Conservation (phyloP, 2,329 filamentous ascomycete species). For the Neofusicoccum cordaticola region DNA sequence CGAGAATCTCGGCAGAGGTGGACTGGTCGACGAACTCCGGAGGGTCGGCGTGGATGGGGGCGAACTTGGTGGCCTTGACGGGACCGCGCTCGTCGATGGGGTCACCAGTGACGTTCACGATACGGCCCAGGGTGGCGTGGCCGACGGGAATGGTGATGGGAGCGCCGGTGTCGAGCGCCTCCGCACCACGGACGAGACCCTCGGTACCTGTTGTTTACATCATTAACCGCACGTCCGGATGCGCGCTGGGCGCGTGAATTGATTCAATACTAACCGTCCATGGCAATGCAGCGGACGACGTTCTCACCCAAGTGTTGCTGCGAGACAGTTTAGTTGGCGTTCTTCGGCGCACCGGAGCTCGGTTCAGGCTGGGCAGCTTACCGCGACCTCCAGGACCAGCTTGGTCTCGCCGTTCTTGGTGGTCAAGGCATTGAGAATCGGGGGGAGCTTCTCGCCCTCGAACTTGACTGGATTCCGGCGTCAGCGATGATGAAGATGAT, state of each 20-base stretch:
- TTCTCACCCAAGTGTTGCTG: conserved; percentile 99
- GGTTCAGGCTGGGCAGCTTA: conserved; percentile 47
- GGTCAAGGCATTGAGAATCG: conserved; percentile 96
- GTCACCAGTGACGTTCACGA: conserved; percentile 99
- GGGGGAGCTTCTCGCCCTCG: conserved; percentile 85
- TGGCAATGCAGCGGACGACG: conserved; percentile 99
- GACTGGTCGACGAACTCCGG: conserved; percentile 94
- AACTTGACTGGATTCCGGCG: conserved; percentile 77
- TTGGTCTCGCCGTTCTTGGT: conserved; percentile 90
- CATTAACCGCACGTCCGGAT: conserved; percentile 20
- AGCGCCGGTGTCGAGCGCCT: conserved; percentile 81
- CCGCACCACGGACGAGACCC: conserved; percentile 93
- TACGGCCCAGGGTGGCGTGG: conserved; percentile 89
- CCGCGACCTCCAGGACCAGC: conserved; percentile 92
- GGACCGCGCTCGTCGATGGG: conserved; percentile 99
- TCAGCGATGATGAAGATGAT: conserved; percentile 31
- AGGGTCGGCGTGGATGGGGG: conserved; percentile 91
- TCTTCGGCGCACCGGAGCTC: conserved; percentile 17
- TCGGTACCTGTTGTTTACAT: conserved; percentile 72
- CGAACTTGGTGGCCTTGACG: conserved; percentile 85
- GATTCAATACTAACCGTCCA: conserved; percentile 76
- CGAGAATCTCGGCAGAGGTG: conserved; percentile 91
- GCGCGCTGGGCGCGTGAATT: background rate
- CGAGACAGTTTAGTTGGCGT: conserved; percentile 27
- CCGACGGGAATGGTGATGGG: conserved; percentile 98